Percentiles rank a stretch among this genome's conserved stretches.
These are phyloP conservation scores for Odonthalia washingtoniensis DNA, from an alignment of 31 red algal genomes.

Conservation along the genomic window DNA sequence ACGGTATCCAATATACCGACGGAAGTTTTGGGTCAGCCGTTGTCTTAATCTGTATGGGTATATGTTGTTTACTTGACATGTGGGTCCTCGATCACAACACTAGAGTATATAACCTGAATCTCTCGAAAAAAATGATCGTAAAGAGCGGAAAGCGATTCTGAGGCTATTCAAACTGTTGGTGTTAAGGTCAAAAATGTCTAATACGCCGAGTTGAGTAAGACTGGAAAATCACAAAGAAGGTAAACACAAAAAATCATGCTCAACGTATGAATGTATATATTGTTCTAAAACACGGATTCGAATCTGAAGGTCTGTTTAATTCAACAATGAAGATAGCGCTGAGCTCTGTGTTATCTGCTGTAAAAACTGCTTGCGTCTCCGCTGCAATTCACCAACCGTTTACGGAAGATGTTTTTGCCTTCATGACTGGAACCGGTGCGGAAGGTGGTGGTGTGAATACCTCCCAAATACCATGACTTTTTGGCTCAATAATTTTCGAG, in stretches of 20 bases:
- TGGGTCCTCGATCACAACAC: conserved; percentile 88
- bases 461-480: conserved; percentile 93
- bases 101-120: conserved; percentile 93
- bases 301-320: conserved; percentile 85
- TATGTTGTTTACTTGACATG: conserved; percentile 83
- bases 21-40: conserved; percentile 79
- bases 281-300: conserved; percentile 61
- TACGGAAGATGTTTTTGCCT: conserved; percentile 87
- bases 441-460: conserved; percentile 93
- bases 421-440: conserved; percentile 98
- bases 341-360: conserved; percentile 68
- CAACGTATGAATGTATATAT: conserved; percentile 61
- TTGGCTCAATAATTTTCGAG: conserved; percentile 95
- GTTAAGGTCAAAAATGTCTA: conserved; percentile 53
- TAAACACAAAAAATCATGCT: conserved; percentile 31
- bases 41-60: conserved; percentile 85
- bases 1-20: conserved; percentile 86
- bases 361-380: conserved; percentile 86
- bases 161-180: conserved; percentile 40
- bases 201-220: conserved; percentile 60
- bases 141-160: no score
- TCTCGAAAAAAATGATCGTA: no score
- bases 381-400: conserved; percentile 69
- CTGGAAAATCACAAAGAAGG: not conserved
- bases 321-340: conserved; percentile 84